Evolutionary conservation across 495 filamentous ascomycete species (phyloP).

Genomic region (Filosporella fistucella): DNA sequence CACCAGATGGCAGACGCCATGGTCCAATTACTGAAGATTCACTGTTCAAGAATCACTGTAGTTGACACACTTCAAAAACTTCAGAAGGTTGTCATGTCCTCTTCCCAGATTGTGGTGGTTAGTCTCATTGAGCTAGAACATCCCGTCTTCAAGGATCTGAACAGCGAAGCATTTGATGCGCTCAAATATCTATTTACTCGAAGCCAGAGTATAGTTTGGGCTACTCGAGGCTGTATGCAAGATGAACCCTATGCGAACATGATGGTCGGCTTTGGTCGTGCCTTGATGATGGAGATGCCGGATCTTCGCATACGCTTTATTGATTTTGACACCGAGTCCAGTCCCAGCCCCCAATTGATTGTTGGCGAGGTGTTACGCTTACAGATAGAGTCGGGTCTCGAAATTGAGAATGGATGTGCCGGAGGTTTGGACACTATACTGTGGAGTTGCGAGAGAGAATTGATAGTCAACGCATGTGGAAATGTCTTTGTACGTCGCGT

Average conservation of each 20-base stretch:
- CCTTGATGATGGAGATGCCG: background rate
- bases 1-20: too few species aligned
- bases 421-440: too few species aligned
- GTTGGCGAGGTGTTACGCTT: too few species aligned
- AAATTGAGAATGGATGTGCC: too few species aligned
- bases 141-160: conserved; percentile 35
- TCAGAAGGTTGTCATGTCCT: background rate
- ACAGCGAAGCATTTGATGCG: conserved; percentile 22
- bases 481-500: too few species aligned
- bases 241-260: conserved; percentile 18
- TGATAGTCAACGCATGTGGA: too few species aligned
- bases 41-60: background rate
- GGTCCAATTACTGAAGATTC: background rate
- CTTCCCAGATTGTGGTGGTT: conserved; percentile 29
- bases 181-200: conserved; percentile 31
- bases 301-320: conserved; percentile 3
- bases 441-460: too few species aligned
- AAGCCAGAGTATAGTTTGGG: conserved; percentile 26
- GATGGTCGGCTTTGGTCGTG: conserved; percentile 14
- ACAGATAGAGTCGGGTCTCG: too few species aligned
- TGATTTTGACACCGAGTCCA: too few species aligned
- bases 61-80: background rate
- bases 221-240: conserved; percentile 1
- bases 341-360: too few species aligned
- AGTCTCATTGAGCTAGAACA: conserved; percentile 39